phyloP scores from a whole-genome alignment of 257 asterid species.

The Plantago elongata region DNA sequence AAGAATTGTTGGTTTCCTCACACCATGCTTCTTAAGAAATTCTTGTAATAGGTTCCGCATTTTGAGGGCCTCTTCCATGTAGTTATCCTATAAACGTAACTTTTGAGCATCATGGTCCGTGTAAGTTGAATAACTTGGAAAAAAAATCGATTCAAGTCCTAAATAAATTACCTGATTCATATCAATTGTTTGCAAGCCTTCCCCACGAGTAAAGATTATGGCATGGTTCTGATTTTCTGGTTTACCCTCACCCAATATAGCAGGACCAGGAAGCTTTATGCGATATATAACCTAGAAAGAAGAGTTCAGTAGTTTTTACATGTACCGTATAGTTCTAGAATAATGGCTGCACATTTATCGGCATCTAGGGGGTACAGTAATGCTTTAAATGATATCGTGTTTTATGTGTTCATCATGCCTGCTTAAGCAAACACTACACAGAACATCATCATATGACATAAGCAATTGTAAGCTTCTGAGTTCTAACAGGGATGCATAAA shows the following conservation, averaged over 20 bases:
- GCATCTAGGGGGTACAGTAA: conserved; percentile 5
- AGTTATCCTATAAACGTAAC: conserved; percentile 61
- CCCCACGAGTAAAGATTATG: conserved; percentile 93
- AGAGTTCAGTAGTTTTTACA: not conserved
- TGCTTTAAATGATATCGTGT: too few species aligned
- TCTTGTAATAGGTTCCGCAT: conserved; percentile 93
- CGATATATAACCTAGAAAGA: conserved; percentile 70
- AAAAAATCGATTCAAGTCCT: conserved; percentile 2
- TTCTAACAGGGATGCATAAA: too few species aligned
- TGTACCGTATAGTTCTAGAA: conserved; percentile 3
- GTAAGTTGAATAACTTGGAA: conserved; percentile 7
- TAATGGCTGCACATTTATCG: not conserved
- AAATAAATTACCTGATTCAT: conserved; percentile 75
- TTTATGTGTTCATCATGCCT: too few species aligned
- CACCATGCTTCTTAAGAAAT: conserved; percentile 76
- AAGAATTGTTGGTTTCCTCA: conserved; percentile 85
- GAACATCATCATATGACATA: too few species aligned
- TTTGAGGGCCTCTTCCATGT: conserved; percentile 97
- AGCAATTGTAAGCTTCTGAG: too few species aligned
- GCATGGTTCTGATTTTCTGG: conserved; percentile 99
- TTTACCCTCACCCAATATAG: conserved; percentile 93
- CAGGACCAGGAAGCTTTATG: conserved; percentile 86
- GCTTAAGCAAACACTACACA: too few species aligned
- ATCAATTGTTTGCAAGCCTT: conserved; percentile 96
- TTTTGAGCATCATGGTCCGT: conserved; percentile 11